Evolutionary conservation across 1,139 yeast genomes (phyloP), one percentile per base, ranked within the genome.

Genomic region (Yamadazyma buinensis): DNA sequence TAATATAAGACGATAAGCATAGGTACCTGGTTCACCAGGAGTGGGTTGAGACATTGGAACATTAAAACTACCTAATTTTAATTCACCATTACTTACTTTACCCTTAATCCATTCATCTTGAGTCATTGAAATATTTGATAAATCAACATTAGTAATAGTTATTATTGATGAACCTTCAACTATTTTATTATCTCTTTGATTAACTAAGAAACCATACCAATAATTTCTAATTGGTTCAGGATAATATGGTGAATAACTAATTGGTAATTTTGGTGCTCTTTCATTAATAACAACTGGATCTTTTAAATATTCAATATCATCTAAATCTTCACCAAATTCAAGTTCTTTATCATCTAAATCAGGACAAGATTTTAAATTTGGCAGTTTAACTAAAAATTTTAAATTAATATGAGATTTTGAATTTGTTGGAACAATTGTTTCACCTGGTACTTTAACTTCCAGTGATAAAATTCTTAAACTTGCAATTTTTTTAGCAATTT

Each of bases 371-470:
- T 80, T 81, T 35, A 79, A 82, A 35, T 59, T 63, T 13, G 88
- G 79, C 2, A 95, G 84, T 49, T 82, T 80, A 26, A 86, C 78
- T 31, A 86, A 61, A 42, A 85, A 83, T 56, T 87, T 87, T 27
- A 94, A 48, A 20, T 80, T 78, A 42, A 94, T 64, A 55, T 86
- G 90, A 9, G 87, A 79, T 39, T 74, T 76, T 2, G 97, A 77
- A 30, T 64, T 58, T 23, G 97, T 95, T 3, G 95, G 76, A 10
- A 92, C 84, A 23, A 69, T 66, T 17, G 5, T 17, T 63, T 90
- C 97, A 25, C 97, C 98, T 3, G 96, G 95, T 28, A 90, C 96
- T 43, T 77, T 74, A 60, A 90, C 87, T 38, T 75, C 77, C 30
- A 95, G 81, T 35, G 77, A 77, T 28, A 88, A 47, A 15, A 90